Evolutionary conservation across 495 filamentous ascomycete genomes (phyloP).

Genomic region (Hyaloscypha variabilis): DNA sequence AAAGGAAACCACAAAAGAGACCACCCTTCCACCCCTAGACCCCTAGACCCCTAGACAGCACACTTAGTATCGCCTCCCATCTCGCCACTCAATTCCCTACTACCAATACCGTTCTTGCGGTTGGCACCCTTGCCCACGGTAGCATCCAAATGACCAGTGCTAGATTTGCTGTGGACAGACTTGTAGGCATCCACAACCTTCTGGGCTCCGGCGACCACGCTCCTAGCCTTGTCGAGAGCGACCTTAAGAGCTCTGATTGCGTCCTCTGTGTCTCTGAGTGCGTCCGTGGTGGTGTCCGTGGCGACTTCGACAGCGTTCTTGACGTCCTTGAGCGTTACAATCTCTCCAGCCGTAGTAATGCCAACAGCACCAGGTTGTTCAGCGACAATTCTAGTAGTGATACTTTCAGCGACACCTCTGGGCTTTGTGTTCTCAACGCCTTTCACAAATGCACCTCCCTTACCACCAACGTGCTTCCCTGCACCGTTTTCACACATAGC

Average conservation of each 20-base stretch:
- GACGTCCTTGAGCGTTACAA: too few relatives aligned
- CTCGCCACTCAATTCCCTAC: conserved; percentile 48
- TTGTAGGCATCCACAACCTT: conserved; percentile 39
- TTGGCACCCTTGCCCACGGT: conserved; percentile 4
- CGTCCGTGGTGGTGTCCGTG: too few relatives aligned
- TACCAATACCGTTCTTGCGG: conserved; percentile 42
- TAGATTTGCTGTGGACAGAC: conserved; percentile 3
- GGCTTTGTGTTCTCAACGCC: not conserved
- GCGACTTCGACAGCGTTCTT: too few relatives aligned
- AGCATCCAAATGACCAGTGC: not conserved
- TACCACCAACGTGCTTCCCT: too few relatives aligned
- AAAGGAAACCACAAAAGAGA: conserved; percentile 11
- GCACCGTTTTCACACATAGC: conserved; percentile 1
- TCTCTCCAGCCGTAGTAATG: too few relatives aligned
- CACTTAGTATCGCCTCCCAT: conserved; percentile 4
- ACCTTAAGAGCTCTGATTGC: not conserved
- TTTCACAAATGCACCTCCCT: too few relatives aligned
- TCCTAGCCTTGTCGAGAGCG: conserved; percentile 40
- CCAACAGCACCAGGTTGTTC: too few relatives aligned
- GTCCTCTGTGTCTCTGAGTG: too few relatives aligned
- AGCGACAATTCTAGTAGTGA: too few relatives aligned
- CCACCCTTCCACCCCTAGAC: not conserved
- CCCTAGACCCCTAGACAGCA: not conserved
- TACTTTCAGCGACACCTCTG: too few relatives aligned
- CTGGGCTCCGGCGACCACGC: conserved; percentile 40